Conservation (phyloP, 192 early-diverging fungal genomes). For the Paraglomus occultum region DNA sequence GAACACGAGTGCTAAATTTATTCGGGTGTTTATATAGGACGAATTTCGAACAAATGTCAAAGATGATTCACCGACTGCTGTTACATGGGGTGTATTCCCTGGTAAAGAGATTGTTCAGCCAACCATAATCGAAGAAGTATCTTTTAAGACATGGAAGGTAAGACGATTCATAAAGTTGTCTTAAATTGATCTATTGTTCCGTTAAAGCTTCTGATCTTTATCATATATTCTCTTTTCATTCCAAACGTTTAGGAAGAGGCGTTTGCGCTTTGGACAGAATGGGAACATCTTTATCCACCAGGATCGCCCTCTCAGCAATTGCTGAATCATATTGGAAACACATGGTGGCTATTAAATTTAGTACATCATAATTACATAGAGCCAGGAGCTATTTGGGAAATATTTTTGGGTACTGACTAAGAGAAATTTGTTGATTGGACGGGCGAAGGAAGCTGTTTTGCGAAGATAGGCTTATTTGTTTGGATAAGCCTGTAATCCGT, state of each 20-base stretch:
- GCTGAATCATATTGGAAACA: slow-evolving; percentile 60
- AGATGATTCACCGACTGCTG: slow-evolving; percentile 66
- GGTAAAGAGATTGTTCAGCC: slow-evolving; percentile 88
- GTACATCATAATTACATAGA: slow-evolving; percentile 77
- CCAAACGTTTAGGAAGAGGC: slow-evolving; percentile 60
- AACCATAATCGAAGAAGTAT: slow-evolving; percentile 72
- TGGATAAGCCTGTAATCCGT: no score
- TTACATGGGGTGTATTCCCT: slow-evolving; percentile 91
- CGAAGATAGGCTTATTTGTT: no score
- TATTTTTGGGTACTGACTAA: slow-evolving; percentile 29
- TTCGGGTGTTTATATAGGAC: slow-evolving; percentile 36
- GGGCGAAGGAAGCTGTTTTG: no score
- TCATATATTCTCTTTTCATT: background rate
- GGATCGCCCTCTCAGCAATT: slow-evolving; percentile 56
- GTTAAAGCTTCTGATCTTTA: background rate
- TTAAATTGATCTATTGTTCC: background rate
- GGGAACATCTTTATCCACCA: slow-evolving; percentile 64
- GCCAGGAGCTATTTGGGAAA: slow-evolving; percentile 44
- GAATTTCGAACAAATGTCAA: slow-evolving; percentile 64
- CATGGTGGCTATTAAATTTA: slow-evolving; percentile 76
- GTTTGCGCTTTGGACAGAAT: slow-evolving; percentile 77
- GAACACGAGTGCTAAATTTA: no score
- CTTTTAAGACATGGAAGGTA: slow-evolving; percentile 80
- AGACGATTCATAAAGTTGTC: background rate
- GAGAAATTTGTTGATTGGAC: no score